Conservation (phyloP, 2,329 filamentous ascomycete species). For the Aspergillus sp. region DNA sequence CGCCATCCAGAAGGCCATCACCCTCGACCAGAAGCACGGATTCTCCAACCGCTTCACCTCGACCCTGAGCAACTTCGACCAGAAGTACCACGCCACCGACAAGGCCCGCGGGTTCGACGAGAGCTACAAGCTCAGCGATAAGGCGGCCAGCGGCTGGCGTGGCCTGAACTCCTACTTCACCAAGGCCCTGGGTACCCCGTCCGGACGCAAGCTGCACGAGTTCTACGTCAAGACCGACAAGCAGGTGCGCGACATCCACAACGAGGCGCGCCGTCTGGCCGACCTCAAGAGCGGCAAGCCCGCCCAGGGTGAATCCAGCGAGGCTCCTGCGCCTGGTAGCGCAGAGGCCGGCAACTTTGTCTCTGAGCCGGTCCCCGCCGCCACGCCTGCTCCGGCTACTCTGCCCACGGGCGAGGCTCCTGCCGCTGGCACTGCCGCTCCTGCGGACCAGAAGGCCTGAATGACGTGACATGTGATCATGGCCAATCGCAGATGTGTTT, state of each 20-base stretch:
- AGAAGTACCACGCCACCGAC: slow-evolving; percentile 83
- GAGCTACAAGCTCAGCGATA: slow-evolving; percentile 76
- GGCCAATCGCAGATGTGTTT: not conserved
- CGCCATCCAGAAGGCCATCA: slow-evolving; percentile 78
- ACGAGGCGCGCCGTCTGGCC: slow-evolving; percentile 82
- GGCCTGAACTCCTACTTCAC: slow-evolving; percentile 89
- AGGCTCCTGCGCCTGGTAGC: not conserved
- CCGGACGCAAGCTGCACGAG: slow-evolving; percentile 79
- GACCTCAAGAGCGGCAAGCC: slow-evolving; percentile 70
- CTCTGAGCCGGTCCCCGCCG: slow-evolving; percentile 13
- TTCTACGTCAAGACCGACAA: slow-evolving; percentile 86
- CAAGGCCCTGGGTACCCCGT: slow-evolving; percentile 83
- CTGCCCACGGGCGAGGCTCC: slow-evolving; percentile 14
- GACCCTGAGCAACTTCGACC: slow-evolving; percentile 74
- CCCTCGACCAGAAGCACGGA: slow-evolving; percentile 86
- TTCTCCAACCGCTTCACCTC: slow-evolving; percentile 76
- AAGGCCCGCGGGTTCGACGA: slow-evolving; percentile 80
- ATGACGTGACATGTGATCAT: not conserved
- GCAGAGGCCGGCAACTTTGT: not conserved
- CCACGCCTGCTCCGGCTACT: slow-evolving; percentile 22
- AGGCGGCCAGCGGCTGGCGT: slow-evolving; percentile 65
- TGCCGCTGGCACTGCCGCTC: slow-evolving; percentile 19
- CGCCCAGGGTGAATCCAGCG: slow-evolving; percentile 30
- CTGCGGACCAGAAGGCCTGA: slow-evolving; percentile 30
- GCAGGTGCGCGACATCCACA: slow-evolving; percentile 92